Percentiles rank a stretch among this genome's conserved stretches.
Conservation (phyloP, 108 stramenopile species). For the Stephanodiscus triporus region DNA sequence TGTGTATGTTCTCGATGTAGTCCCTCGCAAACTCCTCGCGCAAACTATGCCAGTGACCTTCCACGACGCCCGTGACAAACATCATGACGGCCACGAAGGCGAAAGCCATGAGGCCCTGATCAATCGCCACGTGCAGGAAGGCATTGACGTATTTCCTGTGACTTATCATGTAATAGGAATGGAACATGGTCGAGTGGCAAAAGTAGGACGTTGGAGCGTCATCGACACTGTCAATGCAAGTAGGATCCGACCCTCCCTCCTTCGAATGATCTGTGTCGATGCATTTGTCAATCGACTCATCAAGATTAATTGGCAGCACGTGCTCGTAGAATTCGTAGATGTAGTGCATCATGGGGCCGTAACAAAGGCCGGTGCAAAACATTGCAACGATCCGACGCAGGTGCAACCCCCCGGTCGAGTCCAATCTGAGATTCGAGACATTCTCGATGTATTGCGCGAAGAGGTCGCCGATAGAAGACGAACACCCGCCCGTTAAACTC, state of each 20-base stretch:
- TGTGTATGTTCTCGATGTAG: slow-evolving; percentile 21
- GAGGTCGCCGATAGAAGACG: background rate
- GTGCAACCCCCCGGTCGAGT: background rate
- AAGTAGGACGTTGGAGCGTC: background rate
- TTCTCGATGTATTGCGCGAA: slow-evolving; percentile 4
- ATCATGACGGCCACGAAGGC: slow-evolving; percentile 30
- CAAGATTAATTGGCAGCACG: slow-evolving; percentile 2
- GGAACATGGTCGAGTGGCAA: slow-evolving; percentile 10
- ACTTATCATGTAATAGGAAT: slow-evolving; percentile 6
- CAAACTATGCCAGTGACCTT: slow-evolving; percentile 27
- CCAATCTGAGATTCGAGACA: background rate
- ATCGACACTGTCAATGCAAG: background rate
- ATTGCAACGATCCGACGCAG: background rate
- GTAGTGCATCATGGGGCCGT: slow-evolving; percentile 10
- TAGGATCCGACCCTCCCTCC: background rate
- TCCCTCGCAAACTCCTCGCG: slow-evolving; percentile 27
- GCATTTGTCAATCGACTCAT: background rate
- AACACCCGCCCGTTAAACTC: background rate
- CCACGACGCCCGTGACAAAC: slow-evolving; percentile 32
- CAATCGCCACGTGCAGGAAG: slow-evolving; percentile 33
- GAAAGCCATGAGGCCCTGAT: slow-evolving; percentile 41
- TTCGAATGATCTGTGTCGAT: background rate
- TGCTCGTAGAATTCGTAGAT: slow-evolving; percentile 12
- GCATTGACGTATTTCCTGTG: slow-evolving; percentile 23
- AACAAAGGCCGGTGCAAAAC: slow-evolving; percentile 8